Percentiles rank a stretch among this genome's conserved stretches.
Conservation (phyloP, 2,329 filamentous ascomycete genomes). For the Trichoderma lentiforme region DNA sequence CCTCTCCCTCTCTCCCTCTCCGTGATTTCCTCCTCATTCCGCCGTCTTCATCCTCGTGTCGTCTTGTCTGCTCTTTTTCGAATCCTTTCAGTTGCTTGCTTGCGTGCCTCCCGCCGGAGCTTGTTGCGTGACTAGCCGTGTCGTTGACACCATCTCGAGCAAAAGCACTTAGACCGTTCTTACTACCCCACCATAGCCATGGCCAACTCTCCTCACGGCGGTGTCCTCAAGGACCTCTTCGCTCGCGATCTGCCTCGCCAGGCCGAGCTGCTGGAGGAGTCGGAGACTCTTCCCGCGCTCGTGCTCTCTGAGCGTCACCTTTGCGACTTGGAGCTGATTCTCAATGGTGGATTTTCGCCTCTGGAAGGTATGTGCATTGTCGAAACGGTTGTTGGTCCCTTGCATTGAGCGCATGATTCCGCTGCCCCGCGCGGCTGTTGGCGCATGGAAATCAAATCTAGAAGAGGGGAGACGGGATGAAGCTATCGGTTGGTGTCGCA, state of each 20-base stretch:
- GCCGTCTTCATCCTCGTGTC: not conserved
- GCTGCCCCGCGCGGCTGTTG: not conserved
- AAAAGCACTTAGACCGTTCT: not conserved
- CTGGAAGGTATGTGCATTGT: constrained; percentile 69
- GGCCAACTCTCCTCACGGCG: constrained; percentile 77
- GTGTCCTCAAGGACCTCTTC: constrained; percentile 95
- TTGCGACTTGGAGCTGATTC: constrained; percentile 94
- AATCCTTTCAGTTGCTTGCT: not conserved
- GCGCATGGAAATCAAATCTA: not conserved
- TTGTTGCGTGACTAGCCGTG: constrained; percentile 4
- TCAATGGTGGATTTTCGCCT: constrained; percentile 96
- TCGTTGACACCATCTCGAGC: constrained; percentile 3
- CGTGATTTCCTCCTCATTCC: not conserved
- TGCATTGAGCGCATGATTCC: not conserved
- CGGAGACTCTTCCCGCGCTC: constrained; percentile 81
- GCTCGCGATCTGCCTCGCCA: constrained; percentile 86
- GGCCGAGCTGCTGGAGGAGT: constrained; percentile 74
- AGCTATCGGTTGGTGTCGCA: not conserved
- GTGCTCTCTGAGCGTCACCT: constrained; percentile 89
- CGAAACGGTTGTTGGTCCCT: not conserved
- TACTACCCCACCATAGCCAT: constrained; percentile 36
- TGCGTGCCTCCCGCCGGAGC: constrained; percentile 2
- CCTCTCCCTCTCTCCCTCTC: not conserved
- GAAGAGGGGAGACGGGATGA: not conserved
- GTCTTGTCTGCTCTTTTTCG: not conserved